phyloP scores from a whole-genome alignment of 1,284 basidiomycete genomes.

The Peniophora sp. region DNA sequence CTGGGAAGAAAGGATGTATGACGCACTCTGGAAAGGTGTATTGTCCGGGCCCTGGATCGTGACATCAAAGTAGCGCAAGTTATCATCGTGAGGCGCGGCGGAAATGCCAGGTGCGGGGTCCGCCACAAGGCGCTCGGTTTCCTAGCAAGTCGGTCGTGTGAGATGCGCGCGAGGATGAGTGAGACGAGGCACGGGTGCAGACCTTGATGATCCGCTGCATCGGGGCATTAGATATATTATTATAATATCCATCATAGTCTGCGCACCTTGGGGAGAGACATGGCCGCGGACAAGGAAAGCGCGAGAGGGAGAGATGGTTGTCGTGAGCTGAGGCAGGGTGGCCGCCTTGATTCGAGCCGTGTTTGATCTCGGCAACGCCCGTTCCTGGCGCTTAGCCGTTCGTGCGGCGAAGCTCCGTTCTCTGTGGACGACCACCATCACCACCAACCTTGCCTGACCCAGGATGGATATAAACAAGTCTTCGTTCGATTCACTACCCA shows the following conservation, averaged over 20 bases:
- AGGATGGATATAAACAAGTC: too few relatives aligned
- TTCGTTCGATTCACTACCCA: too few relatives aligned
- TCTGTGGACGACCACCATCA: neutral
- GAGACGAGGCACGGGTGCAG: conserved; percentile 9
- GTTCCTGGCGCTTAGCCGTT: neutral
- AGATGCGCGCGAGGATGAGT: conserved; percentile 3
- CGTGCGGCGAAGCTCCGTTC: neutral
- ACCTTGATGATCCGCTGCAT: conserved; percentile 53
- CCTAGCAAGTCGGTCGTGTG: conserved; percentile 39
- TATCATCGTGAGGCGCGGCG: conserved; percentile 93
- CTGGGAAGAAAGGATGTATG: conserved; percentile 5
- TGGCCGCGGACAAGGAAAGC: conserved; percentile 5
- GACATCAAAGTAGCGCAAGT: conserved; percentile 98
- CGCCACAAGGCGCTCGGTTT: conserved; percentile 92
- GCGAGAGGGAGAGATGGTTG: neutral
- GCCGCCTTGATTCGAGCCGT: too few relatives aligned
- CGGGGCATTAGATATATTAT: conserved; percentile 3
- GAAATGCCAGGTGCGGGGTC: conserved; percentile 96
- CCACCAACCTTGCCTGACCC: too few relatives aligned
- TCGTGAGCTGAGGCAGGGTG: too few relatives aligned
- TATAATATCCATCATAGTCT: neutral
- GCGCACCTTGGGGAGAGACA: conserved; percentile 25
- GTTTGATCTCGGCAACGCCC: too few relatives aligned
- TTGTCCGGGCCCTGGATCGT: conserved; percentile 91
- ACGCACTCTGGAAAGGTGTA: conserved; percentile 90